A percentile compares a stretch with the other conserved stretches of the same genome.
These are phyloP conservation scores for Aspergillus sp. DNA, from an alignment of 2,329 filamentous ascomycete genomes.

Conservation along the genomic window DNA sequence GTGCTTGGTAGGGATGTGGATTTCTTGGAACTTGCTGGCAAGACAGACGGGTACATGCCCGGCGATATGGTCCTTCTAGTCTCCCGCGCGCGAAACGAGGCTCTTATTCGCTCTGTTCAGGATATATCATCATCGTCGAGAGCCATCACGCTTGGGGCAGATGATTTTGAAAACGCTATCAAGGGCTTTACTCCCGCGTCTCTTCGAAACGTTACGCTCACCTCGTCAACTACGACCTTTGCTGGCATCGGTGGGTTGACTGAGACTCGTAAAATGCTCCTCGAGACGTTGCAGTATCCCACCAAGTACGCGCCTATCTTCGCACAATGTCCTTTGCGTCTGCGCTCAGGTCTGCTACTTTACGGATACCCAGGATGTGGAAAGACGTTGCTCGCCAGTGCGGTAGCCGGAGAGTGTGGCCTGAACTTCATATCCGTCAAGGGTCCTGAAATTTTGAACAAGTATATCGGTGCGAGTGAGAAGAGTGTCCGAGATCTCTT, in stretches of 20 bases:
- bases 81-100: slow-evolving; percentile 84
- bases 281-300: slow-evolving; percentile 94
- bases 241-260: slow-evolving; percentile 85
- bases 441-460: slow-evolving; percentile 96
- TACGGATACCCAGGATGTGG: slow-evolving; percentile 97
- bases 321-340: slow-evolving; percentile 88
- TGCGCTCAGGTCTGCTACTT: slow-evolving; percentile 87
- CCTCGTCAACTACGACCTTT: slow-evolving; percentile 90
- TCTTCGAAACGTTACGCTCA: slow-evolving; percentile 88
- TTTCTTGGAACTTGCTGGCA: slow-evolving; percentile 87
- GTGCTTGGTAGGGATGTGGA: slow-evolving; percentile 76
- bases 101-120: slow-evolving; percentile 78
- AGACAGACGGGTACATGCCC: slow-evolving; percentile 97
- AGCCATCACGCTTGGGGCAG: slow-evolving; percentile 65
- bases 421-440: slow-evolving; percentile 99
- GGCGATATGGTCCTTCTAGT: slow-evolving; percentile 87
- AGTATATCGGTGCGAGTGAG: slow-evolving; percentile 97
- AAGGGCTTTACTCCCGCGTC: slow-evolving; percentile 95
- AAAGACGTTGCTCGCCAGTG: slow-evolving; percentile 92
- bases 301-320: slow-evolving; percentile 98
- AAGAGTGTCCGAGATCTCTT: slow-evolving; percentile 96
- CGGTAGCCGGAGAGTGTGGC: slow-evolving; percentile 95
- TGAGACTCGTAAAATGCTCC: slow-evolving; percentile 82
- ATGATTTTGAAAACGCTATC: slow-evolving; percentile 81
- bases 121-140: slow-evolving; percentile 53